These are phyloP conservation scores for Tetraselmis striata DNA, from an alignment of 139 green algal genomes.

Conservation along the genomic window DNA sequence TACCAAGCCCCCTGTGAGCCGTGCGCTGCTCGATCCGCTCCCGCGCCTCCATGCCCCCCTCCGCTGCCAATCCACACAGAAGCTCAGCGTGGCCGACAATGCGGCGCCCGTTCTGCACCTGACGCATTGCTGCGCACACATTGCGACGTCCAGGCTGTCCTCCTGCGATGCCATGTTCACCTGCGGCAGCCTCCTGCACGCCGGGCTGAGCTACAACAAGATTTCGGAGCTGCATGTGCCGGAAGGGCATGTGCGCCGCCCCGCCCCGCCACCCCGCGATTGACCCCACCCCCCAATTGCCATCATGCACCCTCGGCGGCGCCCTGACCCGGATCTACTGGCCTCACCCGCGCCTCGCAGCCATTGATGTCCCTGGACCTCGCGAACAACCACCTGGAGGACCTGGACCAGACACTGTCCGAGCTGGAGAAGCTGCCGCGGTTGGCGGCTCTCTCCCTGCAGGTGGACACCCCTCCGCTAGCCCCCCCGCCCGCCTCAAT, in stretches of 20 bases:
- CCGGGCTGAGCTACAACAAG: neutral
- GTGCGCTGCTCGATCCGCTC: too few relatives aligned
- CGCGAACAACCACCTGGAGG: neutral
- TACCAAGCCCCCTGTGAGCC: too few relatives aligned
- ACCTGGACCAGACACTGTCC: neutral
- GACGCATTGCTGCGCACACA: too few relatives aligned
- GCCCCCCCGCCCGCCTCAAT: neutral
- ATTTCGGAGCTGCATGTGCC: too few relatives aligned
- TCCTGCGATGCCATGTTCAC: neutral
- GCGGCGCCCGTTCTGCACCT: too few relatives aligned
- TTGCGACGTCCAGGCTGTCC: too few relatives aligned
- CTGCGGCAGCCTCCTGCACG: neutral
- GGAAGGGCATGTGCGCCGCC: neutral
- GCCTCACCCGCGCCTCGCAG: neutral
- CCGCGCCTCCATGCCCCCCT: too few relatives aligned
- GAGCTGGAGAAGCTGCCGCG: neutral
- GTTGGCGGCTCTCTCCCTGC: neutral
- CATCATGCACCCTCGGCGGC: too few relatives aligned
- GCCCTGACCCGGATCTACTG: too few relatives aligned
- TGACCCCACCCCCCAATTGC: neutral
- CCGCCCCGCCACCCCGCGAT: neutral
- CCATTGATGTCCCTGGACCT: neutral
- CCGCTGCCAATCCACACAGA: too few relatives aligned
- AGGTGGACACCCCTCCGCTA: neutral
- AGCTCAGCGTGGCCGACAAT: too few relatives aligned